Percentiles rank a stretch among this genome's conserved stretches.
Evolutionary conservation across 192 early-diverging fungal species (phyloP).

Genomic region (Coemansia aciculifera): DNA sequence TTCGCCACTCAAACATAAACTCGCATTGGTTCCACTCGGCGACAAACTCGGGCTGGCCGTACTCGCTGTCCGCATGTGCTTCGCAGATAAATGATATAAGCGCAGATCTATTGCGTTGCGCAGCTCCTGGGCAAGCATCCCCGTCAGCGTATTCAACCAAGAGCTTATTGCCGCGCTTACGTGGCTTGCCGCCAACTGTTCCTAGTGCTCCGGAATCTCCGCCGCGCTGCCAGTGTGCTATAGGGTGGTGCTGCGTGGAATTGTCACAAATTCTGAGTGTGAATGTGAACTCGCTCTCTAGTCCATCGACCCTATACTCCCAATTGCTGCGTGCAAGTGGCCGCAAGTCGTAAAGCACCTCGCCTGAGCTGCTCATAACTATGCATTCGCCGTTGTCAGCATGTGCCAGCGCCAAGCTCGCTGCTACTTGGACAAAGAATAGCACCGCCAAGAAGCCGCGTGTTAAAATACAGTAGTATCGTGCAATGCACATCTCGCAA

Average conservation of each 20-base stretch:
- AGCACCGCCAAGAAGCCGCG: conserved; percentile 4
- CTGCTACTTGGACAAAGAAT: neutral
- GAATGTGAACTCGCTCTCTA: conserved; percentile 41
- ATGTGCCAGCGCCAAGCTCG: neutral
- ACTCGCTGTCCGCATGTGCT: conserved; percentile 5
- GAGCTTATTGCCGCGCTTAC: conserved; percentile 39
- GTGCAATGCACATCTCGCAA: conserved; percentile 4
- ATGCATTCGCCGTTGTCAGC: conserved; percentile 1
- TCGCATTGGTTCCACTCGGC: conserved; percentile 47
- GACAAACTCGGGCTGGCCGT: conserved; percentile 48
- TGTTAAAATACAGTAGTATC: neutral
- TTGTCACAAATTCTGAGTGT: conserved; percentile 41
- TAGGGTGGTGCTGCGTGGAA: conserved; percentile 5
- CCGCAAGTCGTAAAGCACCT: conserved; percentile 40
- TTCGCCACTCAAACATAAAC: conserved; percentile 60
- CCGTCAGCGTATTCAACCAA: conserved; percentile 48
- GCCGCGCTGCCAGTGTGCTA: conserved; percentile 24
- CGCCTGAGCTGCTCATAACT: conserved; percentile 5
- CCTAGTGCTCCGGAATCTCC: conserved; percentile 29
- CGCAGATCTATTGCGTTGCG: conserved; percentile 33
- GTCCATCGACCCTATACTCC: conserved; percentile 28
- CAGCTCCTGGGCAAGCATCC: conserved; percentile 29
- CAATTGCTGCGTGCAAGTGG: conserved; percentile 12
- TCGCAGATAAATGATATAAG: conserved; percentile 52
- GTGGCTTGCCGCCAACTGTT: conserved; percentile 16